Conservation (phyloP, 331 rosid genomes). For the Quercus phellos region DNA sequence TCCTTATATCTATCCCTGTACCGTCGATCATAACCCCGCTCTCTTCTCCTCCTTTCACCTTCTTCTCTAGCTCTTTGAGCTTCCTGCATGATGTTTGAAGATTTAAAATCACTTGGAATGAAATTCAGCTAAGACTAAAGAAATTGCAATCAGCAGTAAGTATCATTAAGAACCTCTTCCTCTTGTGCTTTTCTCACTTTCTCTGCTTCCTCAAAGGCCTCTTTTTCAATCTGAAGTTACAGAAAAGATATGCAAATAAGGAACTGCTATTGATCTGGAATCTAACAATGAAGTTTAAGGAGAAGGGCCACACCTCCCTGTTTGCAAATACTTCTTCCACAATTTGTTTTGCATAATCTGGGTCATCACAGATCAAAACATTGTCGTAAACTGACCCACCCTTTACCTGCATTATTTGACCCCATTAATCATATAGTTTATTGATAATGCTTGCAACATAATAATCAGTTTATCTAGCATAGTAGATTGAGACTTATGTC, state of each 20-base stretch:
- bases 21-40: conserved; percentile 67
- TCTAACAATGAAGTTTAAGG: neutral
- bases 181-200: conserved; percentile 67
- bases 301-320: conserved; percentile 54
- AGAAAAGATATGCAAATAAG: neutral
- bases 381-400: conserved; percentile 83
- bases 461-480: conserved; percentile 6
- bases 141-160: neutral
- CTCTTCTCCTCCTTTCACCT: conserved; percentile 75
- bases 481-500: conserved; percentile 16
- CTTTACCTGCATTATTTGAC: conserved; percentile 51
- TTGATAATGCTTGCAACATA: conserved; percentile 14
- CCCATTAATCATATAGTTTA: conserved; percentile 6
- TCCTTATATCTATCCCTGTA: conserved; percentile 62
- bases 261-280: neutral
- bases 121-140: conserved; percentile 1
- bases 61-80: conserved; percentile 92
- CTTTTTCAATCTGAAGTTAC: conserved; percentile 62
- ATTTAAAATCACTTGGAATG: conserved; percentile 11
- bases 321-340: conserved; percentile 67
- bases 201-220: conserved; percentile 84
- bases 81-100: conserved; percentile 50
- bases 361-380: conserved; percentile 72
- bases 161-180: conserved; percentile 54
- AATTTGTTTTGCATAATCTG: conserved; percentile 75